These are phyloP conservation scores for Phoma sp. DNA, from an alignment of 2,329 filamentous ascomycete genomes.

Conservation along the genomic window DNA sequence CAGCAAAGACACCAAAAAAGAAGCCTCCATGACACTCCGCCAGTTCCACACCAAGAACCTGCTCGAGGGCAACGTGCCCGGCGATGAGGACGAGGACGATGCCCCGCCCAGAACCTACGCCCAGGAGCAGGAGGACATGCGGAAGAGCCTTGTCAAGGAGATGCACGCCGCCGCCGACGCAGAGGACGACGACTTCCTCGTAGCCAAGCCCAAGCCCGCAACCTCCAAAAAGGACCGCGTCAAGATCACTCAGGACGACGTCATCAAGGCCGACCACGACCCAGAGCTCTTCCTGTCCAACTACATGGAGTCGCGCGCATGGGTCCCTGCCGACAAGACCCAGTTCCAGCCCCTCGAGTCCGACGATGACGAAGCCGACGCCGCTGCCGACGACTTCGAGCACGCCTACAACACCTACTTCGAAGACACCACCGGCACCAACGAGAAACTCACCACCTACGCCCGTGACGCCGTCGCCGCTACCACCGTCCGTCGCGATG, in stretches of 20 bases:
- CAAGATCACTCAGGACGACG: conserved; percentile 58
- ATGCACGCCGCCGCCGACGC: conserved; percentile 70
- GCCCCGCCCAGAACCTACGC: conserved; percentile 72
- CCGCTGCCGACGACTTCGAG: conserved; percentile 84
- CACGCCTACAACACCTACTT: conserved; percentile 95
- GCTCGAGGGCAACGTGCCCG: conserved; percentile 72
- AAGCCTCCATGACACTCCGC: conserved; percentile 83
- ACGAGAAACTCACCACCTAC: conserved; percentile 87
- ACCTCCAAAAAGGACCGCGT: conserved; percentile 36
- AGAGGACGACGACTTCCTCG: conserved; percentile 75
- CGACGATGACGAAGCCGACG: conserved; percentile 80
- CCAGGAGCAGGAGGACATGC: conserved; percentile 86
- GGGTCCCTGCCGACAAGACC: conserved; percentile 73
- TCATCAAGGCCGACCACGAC: conserved; percentile 81
- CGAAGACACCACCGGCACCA: conserved; percentile 86
- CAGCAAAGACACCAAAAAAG: conserved; percentile 61
- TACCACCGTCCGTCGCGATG: conserved; percentile 85
- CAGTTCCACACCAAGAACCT: conserved; percentile 94
- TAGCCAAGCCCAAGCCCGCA: conserved; percentile 67
- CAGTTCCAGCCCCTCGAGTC: conserved; percentile 86
- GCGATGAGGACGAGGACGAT: conserved; percentile 61
- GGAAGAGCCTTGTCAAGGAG: conserved; percentile 77
- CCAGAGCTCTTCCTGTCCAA: conserved; percentile 94
- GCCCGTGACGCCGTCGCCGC: conserved; percentile 83
- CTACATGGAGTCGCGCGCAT: conserved; percentile 90